Conservation (phyloP, 177 flowering plant genomes). For the Vitis hybrid region DNA sequence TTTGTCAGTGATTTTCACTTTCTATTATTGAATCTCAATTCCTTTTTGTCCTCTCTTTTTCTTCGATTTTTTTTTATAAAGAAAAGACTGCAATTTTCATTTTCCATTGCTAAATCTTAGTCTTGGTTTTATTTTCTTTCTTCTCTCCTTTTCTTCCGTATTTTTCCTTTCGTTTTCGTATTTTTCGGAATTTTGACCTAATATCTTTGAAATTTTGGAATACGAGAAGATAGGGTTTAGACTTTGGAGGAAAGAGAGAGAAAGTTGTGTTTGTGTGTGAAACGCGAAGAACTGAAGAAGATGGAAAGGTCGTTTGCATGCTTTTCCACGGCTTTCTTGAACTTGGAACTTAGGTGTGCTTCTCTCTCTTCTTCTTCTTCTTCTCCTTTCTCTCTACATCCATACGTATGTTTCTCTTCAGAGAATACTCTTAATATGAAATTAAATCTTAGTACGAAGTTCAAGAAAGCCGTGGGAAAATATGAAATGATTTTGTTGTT, state of each 20-base stretch:
- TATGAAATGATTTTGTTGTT: slow-evolving; percentile 15
- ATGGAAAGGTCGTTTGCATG: slow-evolving; percentile 18
- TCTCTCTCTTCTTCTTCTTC: background rate
- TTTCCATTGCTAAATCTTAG: background rate
- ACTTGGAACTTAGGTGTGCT: slow-evolving; percentile 16
- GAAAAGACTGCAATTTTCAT: background rate
- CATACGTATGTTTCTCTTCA: background rate
- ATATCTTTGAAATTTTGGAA: background rate
- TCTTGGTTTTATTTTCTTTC: background rate
- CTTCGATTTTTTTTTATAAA: background rate
- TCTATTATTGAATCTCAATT: background rate
- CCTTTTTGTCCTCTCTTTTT: background rate
- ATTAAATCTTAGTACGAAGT: slow-evolving; percentile 14
- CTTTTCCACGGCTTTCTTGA: slow-evolving; percentile 41
- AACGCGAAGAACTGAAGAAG: background rate
- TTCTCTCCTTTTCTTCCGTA: background rate
- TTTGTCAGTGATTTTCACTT: background rate
- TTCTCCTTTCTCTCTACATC: background rate
- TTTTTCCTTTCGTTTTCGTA: background rate
- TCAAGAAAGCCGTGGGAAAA: slow-evolving; percentile 33
- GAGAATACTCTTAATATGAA: background rate
- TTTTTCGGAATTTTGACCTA: background rate
- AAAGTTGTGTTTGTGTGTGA: background rate
- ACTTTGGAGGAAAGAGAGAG: background rate
- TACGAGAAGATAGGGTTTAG: slow-evolving; percentile 2